phyloP scores from a whole-genome alignment of 345 rosid genomes.

The Erucastrum elatum region DNA sequence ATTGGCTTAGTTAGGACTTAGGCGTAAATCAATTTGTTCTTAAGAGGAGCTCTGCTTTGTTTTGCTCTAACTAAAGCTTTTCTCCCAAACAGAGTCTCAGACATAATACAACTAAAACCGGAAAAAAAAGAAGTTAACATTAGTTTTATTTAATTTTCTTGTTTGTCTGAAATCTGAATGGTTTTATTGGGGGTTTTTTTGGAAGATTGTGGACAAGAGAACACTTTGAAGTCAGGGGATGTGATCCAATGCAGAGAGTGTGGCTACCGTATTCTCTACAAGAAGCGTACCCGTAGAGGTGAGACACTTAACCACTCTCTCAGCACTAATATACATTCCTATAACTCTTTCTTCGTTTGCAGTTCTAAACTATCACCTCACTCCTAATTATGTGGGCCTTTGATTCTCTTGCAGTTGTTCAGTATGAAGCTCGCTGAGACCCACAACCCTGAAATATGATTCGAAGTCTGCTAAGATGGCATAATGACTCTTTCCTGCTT shows the following conservation, averaged over 20 bases:
- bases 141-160: not conserved
- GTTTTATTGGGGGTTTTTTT: not conserved
- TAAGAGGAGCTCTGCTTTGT: no score
- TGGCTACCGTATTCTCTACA: slow-evolving; percentile 85
- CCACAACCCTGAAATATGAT: not conserved
- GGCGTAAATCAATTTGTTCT: slow-evolving; percentile 11
- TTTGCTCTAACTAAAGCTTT: no score
- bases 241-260: slow-evolving; percentile 91
- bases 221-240: slow-evolving; percentile 72
- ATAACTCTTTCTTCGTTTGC: not conserved
- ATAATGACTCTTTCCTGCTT: not conserved
- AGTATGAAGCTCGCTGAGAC: slow-evolving; percentile 64
- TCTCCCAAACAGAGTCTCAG: no score
- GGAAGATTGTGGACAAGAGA: slow-evolving; percentile 84
- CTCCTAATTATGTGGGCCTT: not conserved
- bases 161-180: not conserved
- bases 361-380: not conserved
- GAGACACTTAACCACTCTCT: not conserved
- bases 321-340: not conserved
- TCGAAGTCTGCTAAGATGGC: not conserved
- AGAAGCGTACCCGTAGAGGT: slow-evolving; percentile 95
- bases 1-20: slow-evolving; percentile 29
- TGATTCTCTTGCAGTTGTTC: slow-evolving; percentile 56
- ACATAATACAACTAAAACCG: no score
- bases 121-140: no score